Evolutionary conservation across 2,329 filamentous ascomycete genomes (phyloP).

Genomic region (Mycocentrospora acerina): DNA sequence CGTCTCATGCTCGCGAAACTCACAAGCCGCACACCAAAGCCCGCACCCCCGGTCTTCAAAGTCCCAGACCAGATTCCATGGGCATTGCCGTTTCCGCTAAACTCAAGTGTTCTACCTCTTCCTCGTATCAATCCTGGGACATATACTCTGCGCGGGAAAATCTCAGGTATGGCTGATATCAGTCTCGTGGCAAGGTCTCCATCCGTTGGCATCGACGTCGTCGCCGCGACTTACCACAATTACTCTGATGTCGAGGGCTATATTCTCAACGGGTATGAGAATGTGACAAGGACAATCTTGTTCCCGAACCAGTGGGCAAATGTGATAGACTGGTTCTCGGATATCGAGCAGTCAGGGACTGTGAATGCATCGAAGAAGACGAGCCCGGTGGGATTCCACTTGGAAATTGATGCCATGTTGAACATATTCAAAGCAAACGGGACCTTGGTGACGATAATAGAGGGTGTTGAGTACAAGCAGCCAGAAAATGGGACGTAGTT

Average conservation of each 20-base stretch:
- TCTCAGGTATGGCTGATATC: constrained; percentile 18
- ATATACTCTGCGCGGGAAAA: constrained; percentile 14
- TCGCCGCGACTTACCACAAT: constrained; percentile 40
- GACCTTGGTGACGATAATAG: constrained; percentile 42
- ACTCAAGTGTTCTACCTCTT: background rate
- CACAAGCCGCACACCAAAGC: constrained; percentile 33
- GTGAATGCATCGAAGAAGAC: constrained; percentile 43
- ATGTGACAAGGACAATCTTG: constrained; percentile 25
- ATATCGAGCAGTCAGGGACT: constrained; percentile 39
- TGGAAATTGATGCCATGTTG: constrained; percentile 41
- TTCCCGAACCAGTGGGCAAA: constrained; percentile 18
- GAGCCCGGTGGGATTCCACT: constrained; percentile 42
- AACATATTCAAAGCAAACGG: constrained; percentile 49
- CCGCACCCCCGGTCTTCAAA: constrained; percentile 16
- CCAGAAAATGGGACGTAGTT: constrained; percentile 40
- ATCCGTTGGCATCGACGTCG: constrained; percentile 15
- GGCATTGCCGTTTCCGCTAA: constrained; percentile 36
- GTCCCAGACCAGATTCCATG: constrained; percentile 38
- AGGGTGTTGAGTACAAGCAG: constrained; percentile 43
- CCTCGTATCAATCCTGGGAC: constrained; percentile 8
- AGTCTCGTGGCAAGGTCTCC: constrained; percentile 12
- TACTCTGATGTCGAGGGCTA: constrained; percentile 42
- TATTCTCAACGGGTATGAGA: constrained; percentile 40
- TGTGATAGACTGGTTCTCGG: constrained; percentile 43
- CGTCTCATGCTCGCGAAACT: constrained; percentile 49